A percentile compares a stretch with the other conserved stretches of the same genome.
Evolutionary conservation across 768 basidiomycete species (phyloP).

Genomic region (Suillus americanus): DNA sequence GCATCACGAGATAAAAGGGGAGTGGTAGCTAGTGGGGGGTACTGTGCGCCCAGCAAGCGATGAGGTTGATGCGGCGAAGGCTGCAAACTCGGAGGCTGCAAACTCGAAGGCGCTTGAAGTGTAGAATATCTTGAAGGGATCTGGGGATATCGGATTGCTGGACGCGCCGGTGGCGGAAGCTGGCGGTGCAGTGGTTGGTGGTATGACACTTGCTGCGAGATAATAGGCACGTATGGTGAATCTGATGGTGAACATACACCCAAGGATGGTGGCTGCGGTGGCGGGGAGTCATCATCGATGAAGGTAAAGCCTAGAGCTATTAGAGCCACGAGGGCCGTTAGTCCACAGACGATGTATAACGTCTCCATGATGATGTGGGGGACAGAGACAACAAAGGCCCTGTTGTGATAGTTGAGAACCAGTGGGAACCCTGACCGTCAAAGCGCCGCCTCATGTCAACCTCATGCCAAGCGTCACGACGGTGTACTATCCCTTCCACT

Average conservation of each 20-base stretch:
- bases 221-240: neutral
- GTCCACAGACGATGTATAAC: neutral
- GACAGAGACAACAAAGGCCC: neutral
- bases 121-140: neutral
- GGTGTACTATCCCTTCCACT: too few species aligned
- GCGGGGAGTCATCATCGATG: neutral
- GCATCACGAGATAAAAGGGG: neutral
- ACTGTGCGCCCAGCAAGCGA: neutral
- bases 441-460: neutral
- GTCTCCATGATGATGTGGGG: neutral
- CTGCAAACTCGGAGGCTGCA: neutral
- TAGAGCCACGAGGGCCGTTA: neutral
- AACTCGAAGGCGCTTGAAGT: neutral
- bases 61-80: neutral
- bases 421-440: neutral
- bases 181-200: neutral
- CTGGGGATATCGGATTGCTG: neutral
- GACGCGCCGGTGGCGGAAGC: neutral
- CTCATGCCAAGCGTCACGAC: too few species aligned
- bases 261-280: neutral
- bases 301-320: neutral
- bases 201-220: neutral
- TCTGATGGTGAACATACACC: neutral
- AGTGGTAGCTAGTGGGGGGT: neutral
- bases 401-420: neutral